Evolutionary conservation across 257 asterid genomes (phyloP), one percentile per base, ranked within the genome.

Genomic region (Coffea canephora): DNA sequence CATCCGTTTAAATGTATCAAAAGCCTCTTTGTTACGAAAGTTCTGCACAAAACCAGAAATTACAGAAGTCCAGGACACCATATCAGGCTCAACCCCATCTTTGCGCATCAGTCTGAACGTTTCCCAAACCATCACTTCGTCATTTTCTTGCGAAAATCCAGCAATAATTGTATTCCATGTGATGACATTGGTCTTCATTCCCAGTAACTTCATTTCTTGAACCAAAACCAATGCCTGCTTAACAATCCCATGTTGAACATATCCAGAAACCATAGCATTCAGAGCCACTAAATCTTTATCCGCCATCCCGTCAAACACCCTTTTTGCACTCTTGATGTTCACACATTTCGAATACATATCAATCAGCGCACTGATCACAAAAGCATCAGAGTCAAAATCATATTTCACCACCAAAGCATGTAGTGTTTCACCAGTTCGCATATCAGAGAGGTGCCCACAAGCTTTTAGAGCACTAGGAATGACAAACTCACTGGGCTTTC

Each of bases 391-490:
- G 1, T 80, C 86, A 50, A 88, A 85, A 84, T 75, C 89, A 52
- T 75, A 70, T 82, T 83, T 89, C 76, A 91, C n/a, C 69, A 80
- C 84, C 82, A 88, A 59, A 61, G 85, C 84, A 54, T 93, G 98
- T 16, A 90, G 0, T 73, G 75, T 80, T 84, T 79, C 82, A n/a
- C 97, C 97, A 8, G 87, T 84, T 61, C 49, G 82, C 15, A 34
- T n/a, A 81, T 89, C 94, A n/a, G 62, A 54, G 73, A 90, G 89
- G 2, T 91, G 92, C 10, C 90, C 92, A n/a, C 97, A 90, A 50
- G 94, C 92, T 86, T 90, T 93, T 7, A 93, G 91, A 43, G 90
- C 86, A 80, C 97, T 93, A 36, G 97, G 97, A 73, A 91, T 73
- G 49, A 88, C 89, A 73, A 86, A 85, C 72, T 85, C 80, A 82